Evolutionary conservation across 768 basidiomycete species (phyloP), one percentile per base, ranked within the genome.

Genomic region (Lactarius hengduanensis): DNA sequence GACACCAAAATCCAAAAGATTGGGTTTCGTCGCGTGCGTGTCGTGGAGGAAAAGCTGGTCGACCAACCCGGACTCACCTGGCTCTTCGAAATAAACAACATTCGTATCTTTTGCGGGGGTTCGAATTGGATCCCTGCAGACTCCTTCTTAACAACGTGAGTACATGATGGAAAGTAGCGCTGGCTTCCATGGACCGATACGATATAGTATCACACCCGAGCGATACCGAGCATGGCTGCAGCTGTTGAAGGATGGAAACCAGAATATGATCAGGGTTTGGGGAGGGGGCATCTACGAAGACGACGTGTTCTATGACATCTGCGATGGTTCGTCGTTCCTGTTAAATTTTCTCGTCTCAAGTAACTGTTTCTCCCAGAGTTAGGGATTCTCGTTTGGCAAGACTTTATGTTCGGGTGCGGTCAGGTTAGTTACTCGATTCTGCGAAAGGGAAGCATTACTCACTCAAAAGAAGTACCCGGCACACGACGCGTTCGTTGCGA

Each of bases 61-160:
- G 92, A 86, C 67, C 83, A 91, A 72, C 83, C 86, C 7, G 96
- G 96, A 1, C 82, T 87, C 16, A 86, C 88, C 0, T 98, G 97
- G 81, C 76, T 92, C 57, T 98, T 98, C 73, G 91, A 96, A 74
- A 81, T 98, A 74, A 98, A 98, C 76, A 91, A 92, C 63, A 78
- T 92, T 66, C 81, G 91, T 53, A 82, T 97, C 20, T 98, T 98
- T 75, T 90, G 88, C 71, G 96, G 94, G 64, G 96, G 94, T 56
- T 91, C 90, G 1, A 95, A 95, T 75, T 95, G 94, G 93, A 98
- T 98, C 71, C 96, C 96, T 4, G 90, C 90, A 0, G 95, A 98
- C 75, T 92, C 88, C 1, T 94, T 97, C 77, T 76, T 96, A 45
- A 96, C 95, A 0, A 87, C 82, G 91, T 91, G 67, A 53, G 84